phyloP scores from a whole-genome alignment of 2,329 filamentous ascomycete genomes.

The Aaosphaeria pasadenensis region DNA sequence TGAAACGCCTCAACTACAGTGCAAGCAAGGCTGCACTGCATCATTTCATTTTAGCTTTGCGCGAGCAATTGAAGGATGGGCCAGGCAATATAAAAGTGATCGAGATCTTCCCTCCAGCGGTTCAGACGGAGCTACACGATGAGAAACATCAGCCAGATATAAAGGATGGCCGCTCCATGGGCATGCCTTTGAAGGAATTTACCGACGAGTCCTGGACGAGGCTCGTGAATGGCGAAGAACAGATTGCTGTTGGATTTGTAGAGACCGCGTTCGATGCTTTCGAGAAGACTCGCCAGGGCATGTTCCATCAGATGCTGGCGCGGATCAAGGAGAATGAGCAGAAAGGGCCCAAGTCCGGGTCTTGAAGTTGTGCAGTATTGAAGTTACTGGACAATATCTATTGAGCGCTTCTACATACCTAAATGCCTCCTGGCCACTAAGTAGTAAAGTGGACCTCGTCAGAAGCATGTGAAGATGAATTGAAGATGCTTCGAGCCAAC shows the following conservation, averaged over 20 bases:
- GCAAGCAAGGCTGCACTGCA: constrained; percentile 56
- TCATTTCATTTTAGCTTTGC: constrained; percentile 51
- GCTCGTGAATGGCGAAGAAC: constrained; percentile 48
- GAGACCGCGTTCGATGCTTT: constrained; percentile 43
- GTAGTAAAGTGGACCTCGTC: too few relatives aligned
- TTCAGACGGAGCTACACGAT: constrained; percentile 58
- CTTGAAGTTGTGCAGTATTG: too few relatives aligned
- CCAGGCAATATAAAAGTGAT: constrained; percentile 51
- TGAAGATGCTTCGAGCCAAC: too few relatives aligned
- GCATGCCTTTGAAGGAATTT: constrained; percentile 55
- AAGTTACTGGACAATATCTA: too few relatives aligned
- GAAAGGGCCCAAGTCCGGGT: background rate
- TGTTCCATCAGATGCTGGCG: constrained; percentile 20
- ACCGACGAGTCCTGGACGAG: constrained; percentile 49
- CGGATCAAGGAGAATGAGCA: constrained; percentile 7
- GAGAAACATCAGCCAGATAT: constrained; percentile 54
- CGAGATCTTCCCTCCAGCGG: constrained; percentile 55
- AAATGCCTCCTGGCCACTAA: too few relatives aligned
- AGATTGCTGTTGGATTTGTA: constrained; percentile 50
- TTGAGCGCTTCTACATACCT: too few relatives aligned
- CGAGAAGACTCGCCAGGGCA: constrained; percentile 48
- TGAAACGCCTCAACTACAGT: constrained; percentile 51
- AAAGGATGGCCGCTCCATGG: constrained; percentile 48
- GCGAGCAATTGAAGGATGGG: constrained; percentile 48
- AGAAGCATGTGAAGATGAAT: too few relatives aligned